These are phyloP conservation scores for Neoscytalidium dimidiatum DNA, from an alignment of 2,329 filamentous ascomycete species.

Conservation along the genomic window DNA sequence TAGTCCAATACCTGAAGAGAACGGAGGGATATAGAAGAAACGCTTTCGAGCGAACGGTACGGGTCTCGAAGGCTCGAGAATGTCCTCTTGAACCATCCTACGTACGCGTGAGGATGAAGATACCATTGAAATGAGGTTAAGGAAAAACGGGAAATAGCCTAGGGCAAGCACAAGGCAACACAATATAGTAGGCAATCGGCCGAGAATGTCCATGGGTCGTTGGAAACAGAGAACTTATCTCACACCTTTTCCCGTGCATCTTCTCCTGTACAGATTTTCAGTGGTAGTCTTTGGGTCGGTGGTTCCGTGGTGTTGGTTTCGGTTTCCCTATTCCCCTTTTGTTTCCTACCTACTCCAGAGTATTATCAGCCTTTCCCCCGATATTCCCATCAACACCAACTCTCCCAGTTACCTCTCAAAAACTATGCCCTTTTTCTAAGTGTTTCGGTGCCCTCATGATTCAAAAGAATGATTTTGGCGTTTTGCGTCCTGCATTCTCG, in stretches of 20 bases:
- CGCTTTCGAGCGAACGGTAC: neutral
- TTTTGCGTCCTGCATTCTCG: neutral
- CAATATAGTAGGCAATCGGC: neutral
- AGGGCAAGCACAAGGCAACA: neutral
- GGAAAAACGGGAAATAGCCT: neutral
- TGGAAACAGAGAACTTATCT: neutral
- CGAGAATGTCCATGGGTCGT: neutral
- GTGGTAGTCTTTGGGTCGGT: neutral
- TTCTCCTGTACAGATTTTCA: neutral
- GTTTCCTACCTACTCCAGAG: neutral
- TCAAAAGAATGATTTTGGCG: neutral
- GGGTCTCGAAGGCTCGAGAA: neutral
- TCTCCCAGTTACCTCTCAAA: neutral
- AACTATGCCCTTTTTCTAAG: neutral
- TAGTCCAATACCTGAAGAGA: neutral
- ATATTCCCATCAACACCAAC: neutral
- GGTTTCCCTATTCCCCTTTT: neutral
- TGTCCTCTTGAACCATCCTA: neutral
- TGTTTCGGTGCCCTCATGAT: neutral
- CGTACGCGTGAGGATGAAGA: neutral
- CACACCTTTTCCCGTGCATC: neutral
- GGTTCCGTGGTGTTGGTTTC: neutral
- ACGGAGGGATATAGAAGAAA: neutral
- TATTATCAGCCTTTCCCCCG: neutral
- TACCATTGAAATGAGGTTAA: neutral